Conservation (phyloP, 805 yeast species). For the Lachancea lanzarotensis region DNA sequence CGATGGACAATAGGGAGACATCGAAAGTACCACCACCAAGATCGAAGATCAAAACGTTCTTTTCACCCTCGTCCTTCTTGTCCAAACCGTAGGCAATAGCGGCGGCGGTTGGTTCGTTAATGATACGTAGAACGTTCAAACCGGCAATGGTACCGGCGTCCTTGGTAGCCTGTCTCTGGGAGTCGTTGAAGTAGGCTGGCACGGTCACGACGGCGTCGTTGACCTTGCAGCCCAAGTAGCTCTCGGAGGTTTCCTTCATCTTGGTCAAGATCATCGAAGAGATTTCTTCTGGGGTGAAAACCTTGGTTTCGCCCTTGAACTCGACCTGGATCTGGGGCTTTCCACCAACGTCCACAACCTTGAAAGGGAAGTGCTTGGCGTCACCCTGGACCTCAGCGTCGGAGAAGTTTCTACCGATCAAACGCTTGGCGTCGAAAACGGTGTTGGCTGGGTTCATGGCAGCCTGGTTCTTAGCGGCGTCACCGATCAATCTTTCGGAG, state of each 20-base stretch:
- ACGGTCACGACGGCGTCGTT: constrained; percentile 92
- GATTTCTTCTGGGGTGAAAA: constrained; percentile 89
- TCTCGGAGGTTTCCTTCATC: constrained; percentile 93
- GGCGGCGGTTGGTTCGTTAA: constrained; percentile 94
- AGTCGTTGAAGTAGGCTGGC: constrained; percentile 94
- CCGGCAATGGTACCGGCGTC: constrained; percentile 96
- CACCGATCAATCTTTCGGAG: constrained; percentile 91
- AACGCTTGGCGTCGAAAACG: constrained; percentile 91
- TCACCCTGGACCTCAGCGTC: constrained; percentile 53
- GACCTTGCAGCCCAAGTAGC: constrained; percentile 75
- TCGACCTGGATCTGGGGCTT: constrained; percentile 87
- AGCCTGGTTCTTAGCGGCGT: constrained; percentile 97
- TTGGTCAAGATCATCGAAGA: constrained; percentile 87
- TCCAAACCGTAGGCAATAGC: constrained; percentile 96
- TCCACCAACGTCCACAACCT: constrained; percentile 66
- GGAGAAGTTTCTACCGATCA: constrained; percentile 65
- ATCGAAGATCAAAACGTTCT: constrained; percentile 88
- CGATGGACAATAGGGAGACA: constrained; percentile 88
- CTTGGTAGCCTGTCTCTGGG: constrained; percentile 96
- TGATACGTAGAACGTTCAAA: constrained; percentile 85
- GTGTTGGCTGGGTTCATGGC: constrained; percentile 94
- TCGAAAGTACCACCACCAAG: constrained; percentile 99
- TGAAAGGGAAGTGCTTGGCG: constrained; percentile 81
- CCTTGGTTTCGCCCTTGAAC: constrained; percentile 79
- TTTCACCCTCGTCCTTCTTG: constrained; percentile 60